Evolutionary conservation across 73 alveolate genomes (phyloP), one percentile per base, ranked within the genome.

Genomic region (Breviolum minutum): DNA sequence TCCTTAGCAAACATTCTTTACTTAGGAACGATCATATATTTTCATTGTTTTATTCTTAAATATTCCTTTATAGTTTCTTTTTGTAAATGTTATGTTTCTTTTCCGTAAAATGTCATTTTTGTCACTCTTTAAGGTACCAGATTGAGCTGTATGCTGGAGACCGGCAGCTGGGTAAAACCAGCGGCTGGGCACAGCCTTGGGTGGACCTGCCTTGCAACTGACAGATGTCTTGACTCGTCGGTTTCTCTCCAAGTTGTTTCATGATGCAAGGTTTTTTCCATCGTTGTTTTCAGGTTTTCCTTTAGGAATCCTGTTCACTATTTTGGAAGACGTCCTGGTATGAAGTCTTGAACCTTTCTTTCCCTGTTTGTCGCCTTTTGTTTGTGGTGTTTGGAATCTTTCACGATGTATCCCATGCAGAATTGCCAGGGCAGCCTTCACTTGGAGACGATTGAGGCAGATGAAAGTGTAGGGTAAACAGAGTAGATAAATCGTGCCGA

Each of bases 91-190:
- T 40, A n/a, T n/a, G n/a, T n/a, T n/a, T n/a, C n/a, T 40, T 40
- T 40, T 40, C 54, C 74, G 17, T 68, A 17, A 68, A 68, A 22
- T 17, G 77, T 22, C 24, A 14, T 14, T 17, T 40, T 40, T 40
- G 54, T 40, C 54, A 40, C 54, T 14, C 63, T 30, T 9, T n/a
- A 71, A 90, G 97, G 97, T 90, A 90, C 76, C 97, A 90, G 97
- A 90, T 90, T n/a, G 97, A 90, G 63, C 97, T 90, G 20, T 90
- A 74, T n/a, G 60, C 77, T 12, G 97, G 88, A 48, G 97, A 90
- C 30, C 97, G 97, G 76, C 97, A 90, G 97, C 88, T 90, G 97
- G 97, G 97, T 76, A 90, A 90, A n/a, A 90, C 97, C 97, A 90
- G 97, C 63, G 97, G 97, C 87, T 90, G 97, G 97, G 97, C 97